Base-by-base conservation (phyloP, 1,139 yeast species). In the Scheffersomyces segobiensis region DNA sequence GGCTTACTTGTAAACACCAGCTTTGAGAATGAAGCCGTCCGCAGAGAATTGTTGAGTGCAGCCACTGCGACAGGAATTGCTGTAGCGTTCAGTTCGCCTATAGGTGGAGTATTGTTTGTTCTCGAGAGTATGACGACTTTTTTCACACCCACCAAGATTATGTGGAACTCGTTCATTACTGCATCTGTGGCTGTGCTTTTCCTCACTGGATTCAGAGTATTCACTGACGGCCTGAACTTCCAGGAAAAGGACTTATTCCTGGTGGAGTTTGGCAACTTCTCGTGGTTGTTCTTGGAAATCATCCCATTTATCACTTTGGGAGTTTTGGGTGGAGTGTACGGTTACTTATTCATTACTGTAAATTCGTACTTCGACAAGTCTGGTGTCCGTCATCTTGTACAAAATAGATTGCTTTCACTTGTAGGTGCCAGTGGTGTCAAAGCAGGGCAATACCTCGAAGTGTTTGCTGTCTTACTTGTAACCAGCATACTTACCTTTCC, bases 11-110 rank as follows among this genome's bases (percentile, higher is more conserved):
- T 88, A 60, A 65, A 85, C 85, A 12, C 77, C 75, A 55, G 66
- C 78, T 46, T 61, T 0, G 56, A 74, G 49, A 85, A 83, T 63
- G 89, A 85, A 63, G 88, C 88, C 0, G 74, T 82, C 7, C 76
- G 83, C 60, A 77, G 93, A 60, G 95, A 88, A 66, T 76, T 86
- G 58, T 75, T 92, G 50, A 84, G 91, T 47, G 97, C 98, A 0
- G 96, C 97, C 1, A 86, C 96, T 0, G 97, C 97, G 0, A 92
- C 97, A 0, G 98, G 98, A 8, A 93, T 93, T 17, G 91, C 97
- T 0, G 93, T 91, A 2, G 98, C 98, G 0, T 93, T 93, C 74
- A 93, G 93, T 57, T 89, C 98, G 0, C 98, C 98, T 0, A 91
- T 93, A 59, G 98, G 98, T 18, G 98, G 98, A 4, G 97, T 93